Conservation (phyloP, 139 green algal species). For the Picochlorum sp. region DNA sequence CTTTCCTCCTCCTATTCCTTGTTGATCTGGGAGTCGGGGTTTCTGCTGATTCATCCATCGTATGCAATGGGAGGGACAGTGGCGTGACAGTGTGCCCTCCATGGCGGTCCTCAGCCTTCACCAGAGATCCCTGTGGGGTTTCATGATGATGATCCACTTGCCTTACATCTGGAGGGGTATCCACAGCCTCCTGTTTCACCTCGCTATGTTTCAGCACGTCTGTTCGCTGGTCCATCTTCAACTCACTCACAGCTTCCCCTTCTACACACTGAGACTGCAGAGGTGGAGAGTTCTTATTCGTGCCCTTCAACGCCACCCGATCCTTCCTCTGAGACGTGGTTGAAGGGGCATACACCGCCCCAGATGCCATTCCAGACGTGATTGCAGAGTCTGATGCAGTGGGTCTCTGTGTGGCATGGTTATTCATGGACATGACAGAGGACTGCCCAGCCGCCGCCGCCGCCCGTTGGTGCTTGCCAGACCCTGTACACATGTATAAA, state of each 20-base stretch:
- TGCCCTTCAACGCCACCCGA: too few relatives aligned
- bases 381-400: background rate
- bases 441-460: conserved; percentile 8
- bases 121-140: too few relatives aligned
- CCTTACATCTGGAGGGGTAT: too few relatives aligned
- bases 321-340: background rate
- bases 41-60: background rate
- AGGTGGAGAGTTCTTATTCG: too few relatives aligned
- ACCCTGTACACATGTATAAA: conserved; percentile 16
- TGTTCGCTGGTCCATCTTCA: too few relatives aligned
- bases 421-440: background rate
- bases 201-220: too few relatives aligned
- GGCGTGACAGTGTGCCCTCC: background rate
- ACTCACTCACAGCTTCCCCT: too few relatives aligned
- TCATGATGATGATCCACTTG: too few relatives aligned
- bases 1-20: conserved; percentile 5
- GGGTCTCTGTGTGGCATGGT: too few relatives aligned
- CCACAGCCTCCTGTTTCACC: too few relatives aligned
- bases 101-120: too few relatives aligned
- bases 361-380: conserved; percentile 2
- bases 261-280: too few relatives aligned
- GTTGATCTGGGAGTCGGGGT: background rate
- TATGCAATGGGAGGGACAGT: background rate
- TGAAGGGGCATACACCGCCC: background rate
- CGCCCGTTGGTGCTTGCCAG: conserved; percentile 24